These are phyloP conservation scores for Salix viminalis DNA, from an alignment of 345 rosid species.

Conservation along the genomic window DNA sequence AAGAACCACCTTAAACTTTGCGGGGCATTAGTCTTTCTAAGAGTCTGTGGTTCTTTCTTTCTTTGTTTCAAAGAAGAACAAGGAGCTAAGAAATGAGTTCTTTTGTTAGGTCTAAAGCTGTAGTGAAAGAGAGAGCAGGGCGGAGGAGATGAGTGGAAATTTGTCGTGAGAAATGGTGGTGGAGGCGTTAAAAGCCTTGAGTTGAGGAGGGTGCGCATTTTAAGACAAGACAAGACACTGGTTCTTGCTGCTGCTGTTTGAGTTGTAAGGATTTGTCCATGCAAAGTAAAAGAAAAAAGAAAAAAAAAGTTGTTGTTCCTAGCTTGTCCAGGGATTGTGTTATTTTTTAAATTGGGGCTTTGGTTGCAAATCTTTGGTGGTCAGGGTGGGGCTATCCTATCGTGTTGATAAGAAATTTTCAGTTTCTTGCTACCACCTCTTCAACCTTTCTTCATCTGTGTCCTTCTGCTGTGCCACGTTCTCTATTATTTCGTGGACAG, in stretches of 20 bases:
- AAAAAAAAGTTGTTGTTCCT: no score
- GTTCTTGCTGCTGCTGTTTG: neutral
- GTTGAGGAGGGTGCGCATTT: constrained; percentile 36
- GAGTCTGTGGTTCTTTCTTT: constrained; percentile 60
- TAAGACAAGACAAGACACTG: neutral
- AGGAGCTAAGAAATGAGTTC: constrained; percentile 66
- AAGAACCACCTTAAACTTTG: constrained; percentile 68
- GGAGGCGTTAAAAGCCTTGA: constrained; percentile 2
- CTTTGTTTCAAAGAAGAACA: constrained; percentile 72
- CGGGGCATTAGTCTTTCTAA: constrained; percentile 50
- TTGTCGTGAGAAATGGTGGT: constrained; percentile 24
- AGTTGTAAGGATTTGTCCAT: neutral
- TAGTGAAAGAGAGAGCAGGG: constrained; percentile 24
- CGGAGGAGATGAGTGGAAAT: constrained; percentile 23
- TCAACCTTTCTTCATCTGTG: neutral
- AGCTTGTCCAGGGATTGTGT: neutral
- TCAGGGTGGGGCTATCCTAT: neutral
- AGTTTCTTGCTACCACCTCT: no score
- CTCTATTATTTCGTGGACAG: neutral
- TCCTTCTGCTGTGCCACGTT: constrained; percentile 8
- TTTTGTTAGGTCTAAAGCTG: constrained; percentile 55
- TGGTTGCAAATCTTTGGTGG: neutral
- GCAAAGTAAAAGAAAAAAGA: neutral
- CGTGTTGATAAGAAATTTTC: neutral
- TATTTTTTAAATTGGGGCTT: neutral